Conservation (phyloP, 2,329 filamentous ascomycete species). For the Botryosphaeria dothidea region DNA sequence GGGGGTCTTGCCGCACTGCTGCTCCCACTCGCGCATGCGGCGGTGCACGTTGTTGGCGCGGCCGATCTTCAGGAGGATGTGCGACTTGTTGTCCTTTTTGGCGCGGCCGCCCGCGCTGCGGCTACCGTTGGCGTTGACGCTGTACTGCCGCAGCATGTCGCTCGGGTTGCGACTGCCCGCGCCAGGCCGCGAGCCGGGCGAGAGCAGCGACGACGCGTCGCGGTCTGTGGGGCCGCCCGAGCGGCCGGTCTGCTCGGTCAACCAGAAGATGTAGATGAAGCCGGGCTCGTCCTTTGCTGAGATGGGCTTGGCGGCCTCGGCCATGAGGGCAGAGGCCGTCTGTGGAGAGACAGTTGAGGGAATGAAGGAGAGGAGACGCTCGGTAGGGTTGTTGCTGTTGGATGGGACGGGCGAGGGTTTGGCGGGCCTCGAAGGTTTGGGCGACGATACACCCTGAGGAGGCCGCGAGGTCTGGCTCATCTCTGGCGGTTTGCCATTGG, state of each 20-base stretch:
- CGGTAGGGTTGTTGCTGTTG: slow-evolving; percentile 29
- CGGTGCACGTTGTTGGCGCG: slow-evolving; percentile 81
- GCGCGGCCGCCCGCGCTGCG: not conserved
- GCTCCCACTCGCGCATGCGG: slow-evolving; percentile 87
- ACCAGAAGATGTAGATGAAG: slow-evolving; percentile 99
- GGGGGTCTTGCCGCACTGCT: slow-evolving; percentile 87
- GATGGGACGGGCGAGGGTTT: not conserved
- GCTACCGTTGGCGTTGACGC: not conserved
- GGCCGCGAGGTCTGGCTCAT: slow-evolving; percentile 24
- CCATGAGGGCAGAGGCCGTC: slow-evolving; percentile 68
- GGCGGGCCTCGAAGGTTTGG: slow-evolving; percentile 24
- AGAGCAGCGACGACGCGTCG: slow-evolving; percentile 8
- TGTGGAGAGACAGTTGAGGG: slow-evolving; percentile 66
- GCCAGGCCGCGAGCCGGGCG: not conserved
- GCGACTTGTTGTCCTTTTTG: slow-evolving; percentile 34
- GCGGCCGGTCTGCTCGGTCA: slow-evolving; percentile 66
- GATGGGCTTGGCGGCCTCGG: slow-evolving; percentile 75
- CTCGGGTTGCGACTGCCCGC: slow-evolving; percentile 31
- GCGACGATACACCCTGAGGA: slow-evolving; percentile 27
- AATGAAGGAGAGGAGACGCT: slow-evolving; percentile 64
- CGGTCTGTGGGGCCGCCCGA: slow-evolving; percentile 8
- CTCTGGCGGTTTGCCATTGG: slow-evolving; percentile 12
- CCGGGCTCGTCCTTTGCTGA: slow-evolving; percentile 74
- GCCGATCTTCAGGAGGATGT: slow-evolving; percentile 67
- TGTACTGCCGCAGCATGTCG: slow-evolving; percentile 23